phyloP scores from a whole-genome alignment of 2,329 filamentous ascomycete species.

The Didymella segeticola region DNA sequence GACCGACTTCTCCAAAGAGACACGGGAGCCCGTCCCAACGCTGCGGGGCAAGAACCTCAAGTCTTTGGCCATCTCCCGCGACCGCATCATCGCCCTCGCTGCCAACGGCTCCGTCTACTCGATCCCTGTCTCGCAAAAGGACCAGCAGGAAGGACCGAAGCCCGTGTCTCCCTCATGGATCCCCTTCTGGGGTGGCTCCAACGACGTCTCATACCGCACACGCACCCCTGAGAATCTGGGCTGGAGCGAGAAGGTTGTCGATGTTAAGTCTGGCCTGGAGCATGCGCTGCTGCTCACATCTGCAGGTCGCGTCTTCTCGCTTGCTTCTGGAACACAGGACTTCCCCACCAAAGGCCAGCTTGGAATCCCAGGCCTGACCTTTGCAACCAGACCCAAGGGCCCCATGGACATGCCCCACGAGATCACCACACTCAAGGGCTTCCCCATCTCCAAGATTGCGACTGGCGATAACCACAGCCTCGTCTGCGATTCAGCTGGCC shows the following conservation, averaged over 20 bases:
- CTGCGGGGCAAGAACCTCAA: constrained; percentile 81
- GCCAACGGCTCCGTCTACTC: constrained; percentile 82
- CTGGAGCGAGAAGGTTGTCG: constrained; percentile 74
- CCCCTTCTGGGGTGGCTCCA: constrained; percentile 71
- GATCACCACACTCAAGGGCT: constrained; percentile 72
- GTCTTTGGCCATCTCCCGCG: constrained; percentile 77
- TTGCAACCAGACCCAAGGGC: constrained; percentile 76
- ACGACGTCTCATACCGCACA: constrained; percentile 72
- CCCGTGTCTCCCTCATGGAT: constrained; percentile 72
- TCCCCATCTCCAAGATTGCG: constrained; percentile 76
- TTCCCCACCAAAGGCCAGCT: constrained; percentile 87
- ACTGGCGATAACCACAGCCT: constrained; percentile 87
- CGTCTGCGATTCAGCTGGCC: constrained; percentile 75
- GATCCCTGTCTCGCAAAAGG: constrained; percentile 75
- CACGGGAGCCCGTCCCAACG: constrained; percentile 71
- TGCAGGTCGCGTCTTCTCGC: constrained; percentile 83
- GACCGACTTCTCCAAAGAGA: constrained; percentile 70
- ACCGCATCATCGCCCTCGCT: constrained; percentile 82
- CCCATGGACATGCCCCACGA: constrained; percentile 85
- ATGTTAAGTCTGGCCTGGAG: constrained; percentile 80
- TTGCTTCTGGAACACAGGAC: constrained; percentile 77
- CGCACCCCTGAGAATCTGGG: constrained; percentile 70
- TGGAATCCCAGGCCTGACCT: constrained; percentile 82
- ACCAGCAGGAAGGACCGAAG: constrained; percentile 72
- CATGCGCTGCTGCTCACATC: constrained; percentile 87